Base-by-base conservation (phyloP, 2,329 filamentous ascomycete genomes). In the Pseudogymnoascus sp. region DNA sequence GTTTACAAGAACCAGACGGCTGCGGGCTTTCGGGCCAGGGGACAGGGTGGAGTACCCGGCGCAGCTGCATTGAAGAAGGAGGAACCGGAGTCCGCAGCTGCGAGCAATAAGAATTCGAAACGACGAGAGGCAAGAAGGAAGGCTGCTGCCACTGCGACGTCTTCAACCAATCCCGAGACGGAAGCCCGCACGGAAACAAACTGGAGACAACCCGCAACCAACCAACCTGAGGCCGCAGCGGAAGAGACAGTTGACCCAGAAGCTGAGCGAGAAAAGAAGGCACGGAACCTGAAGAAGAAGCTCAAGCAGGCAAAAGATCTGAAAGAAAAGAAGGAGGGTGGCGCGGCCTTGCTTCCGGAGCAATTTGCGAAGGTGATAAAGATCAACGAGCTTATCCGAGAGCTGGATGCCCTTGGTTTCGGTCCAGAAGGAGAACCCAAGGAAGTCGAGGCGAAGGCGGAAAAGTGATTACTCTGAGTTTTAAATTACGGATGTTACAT, bases 351-450 rank as follows among this genome's bases (percentile, higher is more conserved):
- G 65, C 81, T 97, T 25, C 93, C 93, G 0, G 95, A 99, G 78
- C 95, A 99, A 78, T 89, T 97, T 67, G 92, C 93, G 70, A 99
- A 99, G 79, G 91, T 99, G 63, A 96, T 96, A 75, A 96, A 95
- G 77, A 96, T 99, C 74, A 91, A 91, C 67, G 95, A 99, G 78
- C 82, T 99, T 60, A 87, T 97, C 64, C 85, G 92, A 11, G 93
- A 97, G 74, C 78, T 99, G 63, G 90, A 96, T 70, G 83, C 84
- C 2, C 80, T 99, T 28, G 93, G 93, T 0, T 91, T 97, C 67
- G 89, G 96, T 74, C 77, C 84, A 0, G 89, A 96, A 8, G 91
- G 88, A 2, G 89, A 93, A 66, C 82, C 81, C 69, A 82, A 82
- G 69, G 71, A 42, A n/a, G 67, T 67, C 21, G 62, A 59, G 46